A percentile compares a stretch with the other conserved stretches of the same genome.
phyloP scores from a whole-genome alignment of 495 filamentous ascomycete genomes.

The Cercophora scortea region DNA sequence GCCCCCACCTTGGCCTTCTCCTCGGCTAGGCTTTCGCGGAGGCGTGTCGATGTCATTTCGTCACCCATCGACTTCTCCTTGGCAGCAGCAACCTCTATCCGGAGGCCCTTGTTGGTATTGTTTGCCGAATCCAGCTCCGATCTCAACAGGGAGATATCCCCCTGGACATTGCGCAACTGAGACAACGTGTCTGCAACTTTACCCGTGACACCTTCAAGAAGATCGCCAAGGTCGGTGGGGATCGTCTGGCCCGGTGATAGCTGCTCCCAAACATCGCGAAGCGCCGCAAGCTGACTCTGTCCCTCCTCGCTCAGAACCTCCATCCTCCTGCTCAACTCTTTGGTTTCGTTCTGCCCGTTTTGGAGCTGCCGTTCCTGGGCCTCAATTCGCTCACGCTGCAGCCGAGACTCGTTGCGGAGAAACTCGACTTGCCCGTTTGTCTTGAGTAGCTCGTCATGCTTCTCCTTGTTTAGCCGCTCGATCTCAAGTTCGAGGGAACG shows the following conservation, averaged over 20 bases:
- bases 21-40: slow-evolving; percentile 45
- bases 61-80: slow-evolving; percentile 44
- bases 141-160: slow-evolving; percentile 34
- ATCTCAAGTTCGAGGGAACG: slow-evolving; percentile 64
- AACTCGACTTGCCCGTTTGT: slow-evolving; percentile 47
- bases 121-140: slow-evolving; percentile 38
- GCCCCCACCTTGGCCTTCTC: slow-evolving; percentile 50
- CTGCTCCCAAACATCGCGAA: slow-evolving; percentile 55
- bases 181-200: slow-evolving; percentile 48
- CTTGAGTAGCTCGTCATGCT: slow-evolving; percentile 49
- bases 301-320: slow-evolving; percentile 36
- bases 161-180: slow-evolving; percentile 33
- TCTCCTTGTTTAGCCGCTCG: slow-evolving; percentile 48
- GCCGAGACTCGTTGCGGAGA: slow-evolving; percentile 46
- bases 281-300: slow-evolving; percentile 45
- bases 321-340: slow-evolving; percentile 42
- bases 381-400: slow-evolving; percentile 46
- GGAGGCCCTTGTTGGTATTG: slow-evolving; percentile 22
- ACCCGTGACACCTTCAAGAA: slow-evolving; percentile 58
- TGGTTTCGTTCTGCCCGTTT: slow-evolving; percentile 42
- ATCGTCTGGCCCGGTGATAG: slow-evolving; percentile 48
- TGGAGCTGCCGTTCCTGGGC: slow-evolving; percentile 47
- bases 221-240: slow-evolving; percentile 49
- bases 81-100: slow-evolving; percentile 29
- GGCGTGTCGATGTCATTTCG: slow-evolving; percentile 28